A percentile compares a stretch with the other conserved stretches of the same genome.
Conservation (phyloP, 805 yeast genomes). For the Ogataea parapolymorpha region DNA sequence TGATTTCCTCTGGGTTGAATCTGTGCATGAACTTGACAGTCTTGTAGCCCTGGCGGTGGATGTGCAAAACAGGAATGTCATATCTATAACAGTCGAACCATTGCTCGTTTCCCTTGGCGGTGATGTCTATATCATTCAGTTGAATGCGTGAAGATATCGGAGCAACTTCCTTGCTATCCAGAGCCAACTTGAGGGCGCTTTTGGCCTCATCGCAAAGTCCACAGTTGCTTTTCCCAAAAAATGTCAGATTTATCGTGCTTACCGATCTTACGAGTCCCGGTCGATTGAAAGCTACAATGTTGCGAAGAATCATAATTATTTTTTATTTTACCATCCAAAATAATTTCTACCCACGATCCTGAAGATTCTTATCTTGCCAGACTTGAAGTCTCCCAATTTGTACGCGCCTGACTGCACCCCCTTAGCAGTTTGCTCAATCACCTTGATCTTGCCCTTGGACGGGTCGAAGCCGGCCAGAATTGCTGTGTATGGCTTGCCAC, state of each 20-base stretch:
- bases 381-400: slow-evolving; percentile 66
- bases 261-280: not conserved
- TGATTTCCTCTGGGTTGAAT: slow-evolving; percentile 51
- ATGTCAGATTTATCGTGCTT: slow-evolving; percentile 38
- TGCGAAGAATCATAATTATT: slow-evolving; percentile 1
- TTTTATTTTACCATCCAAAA: slow-evolving; percentile 58
- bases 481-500: slow-evolving; percentile 50
- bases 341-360: slow-evolving; percentile 72
- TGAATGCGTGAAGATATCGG: slow-evolving; percentile 28
- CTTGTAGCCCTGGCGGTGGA: slow-evolving; percentile 47
- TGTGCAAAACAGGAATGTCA: slow-evolving; percentile 76
- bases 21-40: slow-evolving; percentile 68
- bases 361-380: slow-evolving; percentile 77
- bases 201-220: slow-evolving; percentile 67
- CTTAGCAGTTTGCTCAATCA: slow-evolving; percentile 55
- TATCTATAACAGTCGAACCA: slow-evolving; percentile 72
- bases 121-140: slow-evolving; percentile 52
- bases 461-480: slow-evolving; percentile 73
- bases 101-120: slow-evolving; percentile 50
- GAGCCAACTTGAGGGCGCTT: slow-evolving; percentile 42
- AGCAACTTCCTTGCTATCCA: slow-evolving; percentile 26
- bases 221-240: slow-evolving; percentile 70
- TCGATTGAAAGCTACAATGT: not conserved
- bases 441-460: slow-evolving; percentile 66
- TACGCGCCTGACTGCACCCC: slow-evolving; percentile 59